Evolutionary conservation across 1,139 yeast genomes (phyloP), one percentile per base, ranked within the genome.

Genomic region (Diutina sp.): DNA sequence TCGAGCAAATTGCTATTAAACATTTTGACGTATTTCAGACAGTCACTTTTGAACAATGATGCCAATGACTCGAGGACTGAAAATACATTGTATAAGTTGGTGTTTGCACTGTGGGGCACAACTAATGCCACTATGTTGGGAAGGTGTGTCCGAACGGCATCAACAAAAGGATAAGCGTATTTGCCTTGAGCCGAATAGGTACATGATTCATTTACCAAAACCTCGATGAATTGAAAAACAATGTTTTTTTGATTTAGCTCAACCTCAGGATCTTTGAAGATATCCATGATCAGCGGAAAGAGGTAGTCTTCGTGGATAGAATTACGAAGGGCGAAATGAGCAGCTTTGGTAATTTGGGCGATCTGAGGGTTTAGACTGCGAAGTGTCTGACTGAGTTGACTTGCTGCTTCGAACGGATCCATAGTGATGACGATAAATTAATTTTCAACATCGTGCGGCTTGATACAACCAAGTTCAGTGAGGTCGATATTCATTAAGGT

Each of bases 391-490:
- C 79, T 72, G 63, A 90, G 84, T 66, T 84, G 85, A 54, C 87
- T 72, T 58, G 90, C 79, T 2, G 90, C 87, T 65, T 86, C 95
- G 67, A 87, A 86, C 1, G 93, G 83, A 65, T 87, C 95, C 93
- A 87, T 86, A 32, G 46, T n/a, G 41, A 35, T 35, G 41, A 21
- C 25, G 4, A 21, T 8, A 8, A 35, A 35, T 12, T 35, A 35
- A 35, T 35, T 35, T 35, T 35, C 41, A n/a, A 35, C 9, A 11
- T 35, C 14, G 41, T 35, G 41, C 41, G 41, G 41, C 41, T 35
- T 11, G 14, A 35, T 1, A 35, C 14, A n/a, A 11, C n/a, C 16
- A n/a, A 35, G 41, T 35, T 6, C 14, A 21, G 25, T 21, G 25
- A 21, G 4, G 25, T 21, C 25, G 25, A 21, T 21, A 21, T 21